Base-by-base conservation (phyloP, 1,139 yeast genomes). In the Pichia sp. region DNA sequence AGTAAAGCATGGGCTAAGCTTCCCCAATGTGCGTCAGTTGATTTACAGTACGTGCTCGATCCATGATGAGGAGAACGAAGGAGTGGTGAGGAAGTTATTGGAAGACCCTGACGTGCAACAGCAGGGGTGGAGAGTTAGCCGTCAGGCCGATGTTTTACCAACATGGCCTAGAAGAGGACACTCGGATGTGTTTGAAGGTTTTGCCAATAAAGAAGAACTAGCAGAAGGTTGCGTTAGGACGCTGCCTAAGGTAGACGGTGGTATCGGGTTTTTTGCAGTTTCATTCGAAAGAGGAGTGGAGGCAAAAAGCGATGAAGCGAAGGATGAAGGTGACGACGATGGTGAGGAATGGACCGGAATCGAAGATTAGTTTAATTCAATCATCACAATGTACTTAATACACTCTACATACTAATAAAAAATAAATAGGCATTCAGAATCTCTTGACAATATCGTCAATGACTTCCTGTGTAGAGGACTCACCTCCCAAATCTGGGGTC, bases 401-500 rank as follows among this genome's bases (percentile, higher is more conserved):
- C 18, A 10, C 37, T 34, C 37, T 34, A 34, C 18, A 34, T 34
- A 34, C 37, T n/a, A 18, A 23, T 19, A 31, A 19, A 41, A 44
- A 31, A 41, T 48, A 46, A 39, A 39, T 46, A 41, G 22, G 26
- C 30, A 53, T 45, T 65, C 72, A 76, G 52, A 80, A 64, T 62
- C 83, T 74, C 66, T 75, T 75, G 66, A 88, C 68, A 60, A 93
- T 82, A 70, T 93, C 99, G 57, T 83, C 83, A 58, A 86, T 74
- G 57, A 95, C 98, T 60, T 93, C 85, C 65, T 85, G 85, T 57
- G 99, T 93, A 51, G 93, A 69, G 53, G 95, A 82, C 54, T 75
- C 74, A 65, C 99, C 99, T 59, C 98, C 98, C 66, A 93, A 78
- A 71, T 93, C 99, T 54, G 98, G 98, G 46, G 99, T 91, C 70